Base-by-base conservation (phyloP, 2,329 filamentous ascomycete genomes). In the Colletotrichum orchidophilum region DNA sequence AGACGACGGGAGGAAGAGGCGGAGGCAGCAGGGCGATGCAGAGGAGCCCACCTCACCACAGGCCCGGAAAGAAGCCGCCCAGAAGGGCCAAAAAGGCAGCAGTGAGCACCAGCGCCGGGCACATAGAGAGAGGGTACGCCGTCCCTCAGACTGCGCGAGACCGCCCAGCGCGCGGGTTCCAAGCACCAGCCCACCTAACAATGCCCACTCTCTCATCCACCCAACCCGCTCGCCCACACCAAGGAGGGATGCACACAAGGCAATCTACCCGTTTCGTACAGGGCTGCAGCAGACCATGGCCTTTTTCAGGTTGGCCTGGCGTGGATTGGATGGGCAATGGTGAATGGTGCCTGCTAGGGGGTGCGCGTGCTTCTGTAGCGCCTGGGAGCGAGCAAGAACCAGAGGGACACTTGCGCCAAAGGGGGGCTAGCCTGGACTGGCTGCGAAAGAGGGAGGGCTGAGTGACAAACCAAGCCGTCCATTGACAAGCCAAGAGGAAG, bases 341-440 rank as follows among this genome's bases (percentile, higher is more conserved):
- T 31, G 58, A 29, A 68, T 68, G 64, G 68, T 68, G 68, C 64
- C 68, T 71, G 64, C 64, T 68, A 71, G 64, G 68, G 66, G 58
- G 58, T 67, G 68, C 57, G 58, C 64, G 58, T 68, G 65, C 58
- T 68, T 62, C 64, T 63, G 64, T 68, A 63, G 68, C 64, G 64
- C 64, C 49, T 49, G 21, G 26, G 68, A 49, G 31, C 39, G 3
- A 57, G 58, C 39, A 59, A 31, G 68, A 62, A 71, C 68, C 50
- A 71, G 68, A 67, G 64, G 68, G 58, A 68, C 68, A 71, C 68
- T 71, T 71, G 68, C 31, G 35, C 68, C 68, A 15, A 71, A 49
- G 52, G 52, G 29, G 42, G 58, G 50, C 68, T 68, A 68, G 63
- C 33, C 53, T 46, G 39, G 63, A 58, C 68, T 68, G 62, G 68